Percentiles rank a stretch among this genome's conserved stretches.
phyloP scores from a whole-genome alignment of 2,329 filamentous ascomycete species.

The Trichoderma oligosporum region DNA sequence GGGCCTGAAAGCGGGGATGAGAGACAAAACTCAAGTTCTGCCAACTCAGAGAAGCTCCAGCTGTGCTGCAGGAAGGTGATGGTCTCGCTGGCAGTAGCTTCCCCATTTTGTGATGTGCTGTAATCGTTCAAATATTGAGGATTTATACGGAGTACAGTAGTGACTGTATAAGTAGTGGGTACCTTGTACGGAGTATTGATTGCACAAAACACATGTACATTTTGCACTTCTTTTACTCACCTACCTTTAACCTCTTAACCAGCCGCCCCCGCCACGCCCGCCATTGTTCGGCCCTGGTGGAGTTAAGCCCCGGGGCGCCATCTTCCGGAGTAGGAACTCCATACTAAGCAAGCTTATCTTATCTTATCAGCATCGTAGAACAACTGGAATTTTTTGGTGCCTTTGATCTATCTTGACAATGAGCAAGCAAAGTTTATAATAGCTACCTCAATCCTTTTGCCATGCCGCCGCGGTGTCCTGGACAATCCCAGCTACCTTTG shows the following conservation, averaged over 20 bases:
- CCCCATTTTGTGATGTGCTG: background rate
- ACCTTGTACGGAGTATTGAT: background rate
- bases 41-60: background rate
- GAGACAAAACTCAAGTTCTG: background rate
- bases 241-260: background rate
- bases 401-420: background rate
- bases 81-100: background rate
- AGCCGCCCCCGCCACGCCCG: constrained; percentile 7
- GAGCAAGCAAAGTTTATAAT: background rate
- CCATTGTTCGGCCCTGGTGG: constrained; percentile 7
- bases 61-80: background rate
- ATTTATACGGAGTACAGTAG: too few relatives aligned
- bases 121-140: too few relatives aligned
- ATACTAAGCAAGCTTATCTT: constrained; percentile 6
- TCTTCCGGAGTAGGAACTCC: too few relatives aligned
- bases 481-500: constrained; percentile 25
- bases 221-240: too few relatives aligned
- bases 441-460: background rate
- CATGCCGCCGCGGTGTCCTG: constrained; percentile 31
- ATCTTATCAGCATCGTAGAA: constrained; percentile 2
- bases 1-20: constrained; percentile 7
- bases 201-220: background rate
- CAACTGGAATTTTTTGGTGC: constrained; percentile 8
- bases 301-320: background rate
- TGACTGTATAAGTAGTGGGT: too few relatives aligned